Evolutionary conservation across 345 rosid genomes (phyloP).

Genomic region (Mallotus nudiflorus): DNA sequence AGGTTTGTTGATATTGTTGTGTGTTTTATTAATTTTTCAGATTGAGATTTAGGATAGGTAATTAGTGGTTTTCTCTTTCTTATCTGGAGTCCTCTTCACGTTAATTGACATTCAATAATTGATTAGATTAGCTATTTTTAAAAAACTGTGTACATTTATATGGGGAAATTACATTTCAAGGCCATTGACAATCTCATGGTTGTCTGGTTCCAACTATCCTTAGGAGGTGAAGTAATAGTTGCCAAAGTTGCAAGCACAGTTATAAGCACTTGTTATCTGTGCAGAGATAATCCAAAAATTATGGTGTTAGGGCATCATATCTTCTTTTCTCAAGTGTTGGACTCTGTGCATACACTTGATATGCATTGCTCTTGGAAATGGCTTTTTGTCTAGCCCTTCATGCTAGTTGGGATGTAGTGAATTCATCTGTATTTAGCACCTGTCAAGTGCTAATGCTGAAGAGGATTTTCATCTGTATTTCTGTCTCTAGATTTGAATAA

Average conservation of each 20-base stretch:
- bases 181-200: neutral
- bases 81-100: neutral
- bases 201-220: neutral
- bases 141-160: neutral
- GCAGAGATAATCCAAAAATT: neutral
- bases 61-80: neutral
- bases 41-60: slow-evolving; percentile 9
- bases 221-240: neutral
- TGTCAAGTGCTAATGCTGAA: neutral
- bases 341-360: neutral
- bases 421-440: neutral
- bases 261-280: neutral
- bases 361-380: neutral
- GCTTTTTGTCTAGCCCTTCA: slow-evolving; percentile 1
- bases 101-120: neutral
- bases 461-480: neutral
- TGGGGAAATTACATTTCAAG: neutral
- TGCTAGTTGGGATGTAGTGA: neutral
- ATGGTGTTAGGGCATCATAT: neutral
- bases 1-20: slow-evolving; percentile 47
- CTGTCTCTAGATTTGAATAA: neutral
- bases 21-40: slow-evolving; percentile 2
- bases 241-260: neutral
- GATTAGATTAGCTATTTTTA: neutral
- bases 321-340: neutral